Conservation (phyloP, 1,139 yeast species). For the Magnusiomyces suaveolens region DNA sequence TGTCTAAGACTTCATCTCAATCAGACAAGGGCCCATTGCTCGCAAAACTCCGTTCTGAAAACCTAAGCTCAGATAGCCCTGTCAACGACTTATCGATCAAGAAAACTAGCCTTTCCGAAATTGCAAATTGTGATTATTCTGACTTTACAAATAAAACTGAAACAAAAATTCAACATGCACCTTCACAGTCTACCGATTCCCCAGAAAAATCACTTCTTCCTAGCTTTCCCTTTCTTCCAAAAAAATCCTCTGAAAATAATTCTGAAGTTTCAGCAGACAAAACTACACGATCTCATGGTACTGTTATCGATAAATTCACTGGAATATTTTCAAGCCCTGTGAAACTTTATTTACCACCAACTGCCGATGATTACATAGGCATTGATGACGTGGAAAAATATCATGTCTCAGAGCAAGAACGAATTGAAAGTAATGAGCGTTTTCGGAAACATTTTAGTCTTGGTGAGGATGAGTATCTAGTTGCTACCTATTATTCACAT, state of each 20-base stretch:
- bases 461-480: slow-evolving; percentile 42
- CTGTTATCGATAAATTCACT: not conserved
- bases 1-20: not conserved
- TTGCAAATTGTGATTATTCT: too few relatives aligned
- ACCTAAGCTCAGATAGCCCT: too few relatives aligned
- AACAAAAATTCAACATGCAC: not conserved
- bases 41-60: too few relatives aligned
- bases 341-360: slow-evolving; percentile 6
- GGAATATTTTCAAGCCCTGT: slow-evolving; percentile 7
- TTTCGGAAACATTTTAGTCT: slow-evolving; percentile 62
- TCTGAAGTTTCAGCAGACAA: too few relatives aligned
- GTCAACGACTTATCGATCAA: too few relatives aligned
- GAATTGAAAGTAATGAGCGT: slow-evolving; percentile 41
- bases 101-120: too few relatives aligned
- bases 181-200: not conserved
- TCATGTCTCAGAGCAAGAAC: slow-evolving; percentile 39
- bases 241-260: not conserved
- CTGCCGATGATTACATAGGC: slow-evolving; percentile 4
- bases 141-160: not conserved
- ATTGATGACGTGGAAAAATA: slow-evolving; percentile 29
- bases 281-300: not conserved
- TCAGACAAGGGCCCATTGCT: not conserved
- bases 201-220: too few relatives aligned
- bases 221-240: not conserved
- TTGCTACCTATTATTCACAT: slow-evolving; percentile 66